These are phyloP conservation scores for Botrytis elliptica DNA, from an alignment of 2,329 filamentous ascomycete species.

Conservation along the genomic window DNA sequence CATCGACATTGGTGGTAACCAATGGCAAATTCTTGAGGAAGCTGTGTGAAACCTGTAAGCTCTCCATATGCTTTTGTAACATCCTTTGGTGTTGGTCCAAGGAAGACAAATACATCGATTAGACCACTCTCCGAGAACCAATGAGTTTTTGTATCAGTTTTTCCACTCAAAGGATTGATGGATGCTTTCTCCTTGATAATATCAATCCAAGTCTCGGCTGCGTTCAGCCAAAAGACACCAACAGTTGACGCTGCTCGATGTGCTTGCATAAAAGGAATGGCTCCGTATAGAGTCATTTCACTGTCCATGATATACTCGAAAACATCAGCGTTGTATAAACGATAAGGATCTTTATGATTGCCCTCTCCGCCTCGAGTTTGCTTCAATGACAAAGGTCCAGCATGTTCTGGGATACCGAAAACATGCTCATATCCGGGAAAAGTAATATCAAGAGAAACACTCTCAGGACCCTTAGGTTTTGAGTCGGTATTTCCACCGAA, in stretches of 20 bases:
- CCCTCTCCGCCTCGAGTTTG: constrained; percentile 86
- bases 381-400: constrained; percentile 82
- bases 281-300: constrained; percentile 97
- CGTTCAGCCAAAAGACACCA: constrained; percentile 96
- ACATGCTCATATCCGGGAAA: constrained; percentile 92
- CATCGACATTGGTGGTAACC: constrained; percentile 97
- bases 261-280: constrained; percentile 97
- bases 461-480: constrained; percentile 94
- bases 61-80: constrained; percentile 81
- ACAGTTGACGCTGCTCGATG: constrained; percentile 92
- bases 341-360: constrained; percentile 85
- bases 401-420: constrained; percentile 91
- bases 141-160: constrained; percentile 81
- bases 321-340: constrained; percentile 93
- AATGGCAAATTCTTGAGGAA: constrained; percentile 89
- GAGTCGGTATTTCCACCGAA: constrained; percentile 95
- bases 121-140: constrained; percentile 94
- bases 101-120: constrained; percentile 90
- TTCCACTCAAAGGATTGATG: constrained; percentile 75
- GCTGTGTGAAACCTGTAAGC: constrained; percentile 84
- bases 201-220: constrained; percentile 96
- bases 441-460: constrained; percentile 83
- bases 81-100: constrained; percentile 82
- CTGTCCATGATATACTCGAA: constrained; percentile 98
- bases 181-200: constrained; percentile 76